Base-by-base conservation (phyloP, 1,139 yeast species). In the Debaryomyces nepalensis region DNA sequence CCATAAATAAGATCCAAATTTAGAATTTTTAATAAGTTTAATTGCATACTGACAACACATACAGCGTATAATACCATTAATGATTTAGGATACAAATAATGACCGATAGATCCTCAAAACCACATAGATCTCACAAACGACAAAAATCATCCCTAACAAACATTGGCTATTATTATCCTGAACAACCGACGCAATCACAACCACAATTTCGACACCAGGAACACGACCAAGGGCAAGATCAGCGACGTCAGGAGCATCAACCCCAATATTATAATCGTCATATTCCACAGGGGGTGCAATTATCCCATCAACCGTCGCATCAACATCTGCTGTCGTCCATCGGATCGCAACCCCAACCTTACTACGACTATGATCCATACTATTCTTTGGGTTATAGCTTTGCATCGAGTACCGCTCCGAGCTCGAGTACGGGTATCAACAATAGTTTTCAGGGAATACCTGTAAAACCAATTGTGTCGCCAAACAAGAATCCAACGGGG, bases 141-240 rank as follows among this genome's bases (percentile, higher is more conserved):
- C 75, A 69, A 58, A 70, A 70, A 51, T 67, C 73, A 44, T 67
- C 70, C 32, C 44, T 66, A 38, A 71, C 66, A 71, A 68, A 62
- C 48, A 52, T 60, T 18, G 65, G 68, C 21, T 66, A 61, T 47
- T 64, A 66, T 46, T 64, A 62, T 45, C 56, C 53, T n/a, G 24
- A 21, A 20, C 16, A 20, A 31, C n/a, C 10, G 8, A 11, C 23
- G 10, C 34, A 20, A 21, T 14, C 36, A 4, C 30, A 26, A n/a
- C 33, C 16, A 18, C 40, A 30, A n/a, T 33, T 31, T 22, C 49
- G 37, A 22, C 43, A 39, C 10, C 44, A 32, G 16, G 37, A 40
- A 26, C 46, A 40, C 24, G 15, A 30, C 10, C 43, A 29, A 26
- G 38, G 15, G 6, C 36, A 29, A 20, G 23, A 22, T 10, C 20